Conservation (phyloP, 2,329 filamentous ascomycete genomes). For the Sphaerulina vaccinii region DNA sequence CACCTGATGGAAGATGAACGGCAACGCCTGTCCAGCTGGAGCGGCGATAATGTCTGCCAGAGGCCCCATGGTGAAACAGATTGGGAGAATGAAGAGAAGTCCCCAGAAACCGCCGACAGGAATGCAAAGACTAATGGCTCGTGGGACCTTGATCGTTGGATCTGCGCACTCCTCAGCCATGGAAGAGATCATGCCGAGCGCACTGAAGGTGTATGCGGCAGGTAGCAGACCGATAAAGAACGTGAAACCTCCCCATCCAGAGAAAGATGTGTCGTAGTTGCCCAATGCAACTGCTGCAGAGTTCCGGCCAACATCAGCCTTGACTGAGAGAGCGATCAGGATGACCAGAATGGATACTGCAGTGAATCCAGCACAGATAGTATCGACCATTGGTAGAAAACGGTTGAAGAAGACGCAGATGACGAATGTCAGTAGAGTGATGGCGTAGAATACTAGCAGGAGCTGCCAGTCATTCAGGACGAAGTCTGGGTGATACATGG, state of each 20-base stretch:
- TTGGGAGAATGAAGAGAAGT: constrained; percentile 56
- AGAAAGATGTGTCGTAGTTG: constrained; percentile 56
- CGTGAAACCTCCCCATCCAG: constrained; percentile 59
- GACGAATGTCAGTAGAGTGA: constrained; percentile 63
- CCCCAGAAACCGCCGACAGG: constrained; percentile 56
- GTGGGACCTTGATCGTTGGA: constrained; percentile 53
- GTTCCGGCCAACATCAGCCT: constrained; percentile 55
- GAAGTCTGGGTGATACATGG: constrained; percentile 57
- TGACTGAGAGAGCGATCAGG: constrained; percentile 56
- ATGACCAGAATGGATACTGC: constrained; percentile 57
- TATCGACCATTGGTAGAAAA: constrained; percentile 64
- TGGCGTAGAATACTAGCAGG: constrained; percentile 67
- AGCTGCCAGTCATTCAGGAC: constrained; percentile 61
- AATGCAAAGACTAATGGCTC: constrained; percentile 53
- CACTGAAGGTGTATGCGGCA: constrained; percentile 40
- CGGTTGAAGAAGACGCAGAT: constrained; percentile 67
- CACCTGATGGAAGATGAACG: constrained; percentile 51
- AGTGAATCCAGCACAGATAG: constrained; percentile 54
- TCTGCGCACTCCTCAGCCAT: constrained; percentile 60
- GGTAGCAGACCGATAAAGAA: constrained; percentile 64
- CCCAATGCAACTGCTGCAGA: constrained; percentile 52
- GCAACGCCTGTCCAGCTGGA: constrained; percentile 51
- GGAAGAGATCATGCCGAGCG: constrained; percentile 61
- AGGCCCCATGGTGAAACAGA: constrained; percentile 53
- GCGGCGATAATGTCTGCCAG: constrained; percentile 47